A percentile compares a stretch with the other conserved stretches of the same genome.
Evolutionary conservation across 495 filamentous ascomycete genomes (phyloP).

Genomic region (Aspergillus biplanus): DNA sequence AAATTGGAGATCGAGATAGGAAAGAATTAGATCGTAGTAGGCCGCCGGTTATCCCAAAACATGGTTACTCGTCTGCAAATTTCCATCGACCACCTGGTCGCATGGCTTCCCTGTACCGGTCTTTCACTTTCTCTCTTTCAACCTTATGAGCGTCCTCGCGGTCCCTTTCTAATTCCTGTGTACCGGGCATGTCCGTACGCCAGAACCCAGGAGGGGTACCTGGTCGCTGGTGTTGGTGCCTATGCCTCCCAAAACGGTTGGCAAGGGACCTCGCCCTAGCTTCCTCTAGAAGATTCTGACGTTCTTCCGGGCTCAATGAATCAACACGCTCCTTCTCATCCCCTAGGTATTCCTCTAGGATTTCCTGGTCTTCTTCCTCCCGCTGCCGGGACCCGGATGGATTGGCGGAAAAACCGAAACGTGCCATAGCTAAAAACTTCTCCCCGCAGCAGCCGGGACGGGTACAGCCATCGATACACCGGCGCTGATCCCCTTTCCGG

Average conservation of each 20-base stretch:
- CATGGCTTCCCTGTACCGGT: constrained; percentile 82
- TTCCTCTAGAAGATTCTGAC: constrained; percentile 61
- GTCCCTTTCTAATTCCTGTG: constrained; percentile 72
- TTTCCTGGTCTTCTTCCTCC: constrained; percentile 50
- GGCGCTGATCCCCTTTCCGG: constrained; percentile 71
- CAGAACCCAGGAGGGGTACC: constrained; percentile 85
- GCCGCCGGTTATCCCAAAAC: neutral
- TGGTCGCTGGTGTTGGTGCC: constrained; percentile 69
- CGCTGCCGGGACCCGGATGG: constrained; percentile 24
- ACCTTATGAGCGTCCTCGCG: constrained; percentile 60
- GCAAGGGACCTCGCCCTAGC: constrained; percentile 70
- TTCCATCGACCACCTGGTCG: constrained; percentile 72
- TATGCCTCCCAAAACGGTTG: constrained; percentile 74
- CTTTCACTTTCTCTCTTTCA: constrained; percentile 65
- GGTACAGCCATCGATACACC: constrained; percentile 78
- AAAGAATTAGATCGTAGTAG: no score
- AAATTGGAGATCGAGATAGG: no score
- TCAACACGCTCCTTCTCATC: constrained; percentile 46
- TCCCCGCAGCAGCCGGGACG: constrained; percentile 76
- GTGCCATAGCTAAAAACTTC: constrained; percentile 66
- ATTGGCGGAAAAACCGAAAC: constrained; percentile 39
- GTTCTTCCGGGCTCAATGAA: constrained; percentile 53
- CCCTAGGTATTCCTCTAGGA: constrained; percentile 72
- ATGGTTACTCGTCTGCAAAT: constrained; percentile 74
- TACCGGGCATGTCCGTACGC: constrained; percentile 84